Base-by-base conservation (phyloP, 139 green algal genomes). In the Coccomyxa sp. region DNA sequence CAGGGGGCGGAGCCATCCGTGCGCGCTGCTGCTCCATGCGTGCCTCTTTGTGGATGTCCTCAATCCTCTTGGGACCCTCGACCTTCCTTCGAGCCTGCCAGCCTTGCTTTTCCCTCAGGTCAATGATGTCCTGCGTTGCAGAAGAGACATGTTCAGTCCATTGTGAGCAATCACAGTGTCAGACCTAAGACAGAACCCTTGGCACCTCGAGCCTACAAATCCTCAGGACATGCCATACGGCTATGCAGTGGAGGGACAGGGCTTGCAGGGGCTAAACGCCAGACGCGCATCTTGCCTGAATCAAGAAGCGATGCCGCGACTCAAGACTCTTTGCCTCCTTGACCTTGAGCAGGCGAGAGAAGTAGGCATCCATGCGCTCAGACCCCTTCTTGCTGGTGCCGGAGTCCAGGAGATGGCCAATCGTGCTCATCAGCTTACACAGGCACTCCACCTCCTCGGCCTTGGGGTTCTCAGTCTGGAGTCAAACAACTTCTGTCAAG, bases 371-470 rank as follows among this genome's bases (percentile, higher is more conserved):
- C 88, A 98, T 94, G 73, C 90, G 78, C 54, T 87, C 14, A 50
- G 85, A 38, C 6, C 7, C 39, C 22, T 39, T 77, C 36, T 22
- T 22, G 7, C 72, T 83, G 40, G n/a, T 58, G 54, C 54, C 55
- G 34, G 14, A 39, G 37, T 92, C 85, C 50, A 97, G 83, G 78
- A 88, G 81, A 29, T 78, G 68, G 31, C 94, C 94, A 8, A 96
- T 84, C 6, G 96, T 99, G 44, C 76, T 83, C 70, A 99, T 77
- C 81, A 99, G 93, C 88, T 98, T 98, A 88, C 90, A 97, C 50
- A 99, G 83, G 80, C 94, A 97, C 90, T 99, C 96, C 12, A 99
- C 87, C 68, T 98, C 94, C 86, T 99, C 96, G 37, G 89, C 83
- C 39, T 82, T 79, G 14, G 91, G 92, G 54, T 86, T 81, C 36